These are phyloP conservation scores for Cladobotryum protrusum DNA, from an alignment of 2,329 filamentous ascomycete genomes.

Conservation along the genomic window DNA sequence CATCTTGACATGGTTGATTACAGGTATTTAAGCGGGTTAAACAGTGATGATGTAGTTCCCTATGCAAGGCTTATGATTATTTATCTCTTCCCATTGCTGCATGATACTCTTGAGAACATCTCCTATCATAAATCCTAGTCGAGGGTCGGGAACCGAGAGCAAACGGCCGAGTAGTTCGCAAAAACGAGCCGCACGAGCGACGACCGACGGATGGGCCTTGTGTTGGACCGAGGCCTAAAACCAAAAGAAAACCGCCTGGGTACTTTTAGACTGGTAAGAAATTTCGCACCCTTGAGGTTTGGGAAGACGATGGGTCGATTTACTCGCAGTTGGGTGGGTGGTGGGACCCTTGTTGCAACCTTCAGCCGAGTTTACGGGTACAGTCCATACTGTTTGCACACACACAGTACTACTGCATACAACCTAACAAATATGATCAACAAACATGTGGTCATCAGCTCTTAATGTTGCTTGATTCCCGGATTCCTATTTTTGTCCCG, in stretches of 20 bases:
- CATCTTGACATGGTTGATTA: too few relatives aligned
- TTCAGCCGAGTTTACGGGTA: neutral
- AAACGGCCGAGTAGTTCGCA: conserved; percentile 10
- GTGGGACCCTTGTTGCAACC: neutral
- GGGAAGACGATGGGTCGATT: neutral
- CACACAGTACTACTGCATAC: too few relatives aligned
- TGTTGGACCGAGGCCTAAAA: conserved; percentile 6
- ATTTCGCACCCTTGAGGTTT: neutral
- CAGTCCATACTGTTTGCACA: too few relatives aligned
- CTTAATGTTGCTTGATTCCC: too few relatives aligned
- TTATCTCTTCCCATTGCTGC: too few relatives aligned
- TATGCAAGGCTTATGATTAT: too few relatives aligned
- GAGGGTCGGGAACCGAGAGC: conserved; percentile 2
- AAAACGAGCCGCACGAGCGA: conserved; percentile 8
- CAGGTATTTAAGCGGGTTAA: too few relatives aligned
- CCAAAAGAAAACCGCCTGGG: neutral
- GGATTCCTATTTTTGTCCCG: too few relatives aligned
- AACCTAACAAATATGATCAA: too few relatives aligned
- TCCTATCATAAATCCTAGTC: neutral
- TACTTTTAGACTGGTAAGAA: neutral
- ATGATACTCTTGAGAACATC: neutral
- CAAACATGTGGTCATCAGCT: too few relatives aligned
- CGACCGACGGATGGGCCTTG: conserved; percentile 4
- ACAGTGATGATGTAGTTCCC: too few relatives aligned
- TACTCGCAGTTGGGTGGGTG: neutral